phyloP scores from a whole-genome alignment of 331 rosid species.

The Rosa hybrid region DNA sequence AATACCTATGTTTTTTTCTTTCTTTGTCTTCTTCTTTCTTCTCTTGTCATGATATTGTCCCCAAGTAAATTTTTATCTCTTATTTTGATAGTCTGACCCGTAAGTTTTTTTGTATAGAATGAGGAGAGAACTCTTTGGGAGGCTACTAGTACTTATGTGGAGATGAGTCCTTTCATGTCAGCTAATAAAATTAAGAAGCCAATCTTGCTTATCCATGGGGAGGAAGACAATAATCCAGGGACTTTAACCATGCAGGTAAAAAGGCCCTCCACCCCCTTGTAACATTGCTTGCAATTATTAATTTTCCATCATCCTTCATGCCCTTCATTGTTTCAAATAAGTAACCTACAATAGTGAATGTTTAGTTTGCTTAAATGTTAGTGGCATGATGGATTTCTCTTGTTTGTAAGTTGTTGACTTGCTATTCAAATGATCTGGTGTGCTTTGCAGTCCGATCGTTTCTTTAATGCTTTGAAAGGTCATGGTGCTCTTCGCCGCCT shows the following conservation, averaged over 20 bases:
- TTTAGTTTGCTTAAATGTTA: background rate
- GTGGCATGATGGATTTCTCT: slow-evolving; percentile 16
- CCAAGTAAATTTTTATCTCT: background rate
- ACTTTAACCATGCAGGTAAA: slow-evolving; percentile 96
- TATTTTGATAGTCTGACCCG: slow-evolving; percentile 21
- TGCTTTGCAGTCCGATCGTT: slow-evolving; percentile 87
- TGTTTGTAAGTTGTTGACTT: slow-evolving; percentile 14
- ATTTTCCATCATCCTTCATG: background rate
- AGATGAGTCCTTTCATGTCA: slow-evolving; percentile 98
- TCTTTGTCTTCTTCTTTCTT: too few species aligned
- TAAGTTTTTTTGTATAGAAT: slow-evolving; percentile 49
- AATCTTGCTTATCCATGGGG: slow-evolving; percentile 94
- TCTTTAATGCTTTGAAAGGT: slow-evolving; percentile 96
- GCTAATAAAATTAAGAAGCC: slow-evolving; percentile 98
- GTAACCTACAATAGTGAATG: background rate
- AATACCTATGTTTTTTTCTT: background rate
- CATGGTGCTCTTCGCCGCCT: slow-evolving; percentile 96
- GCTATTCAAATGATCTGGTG: slow-evolving; percentile 27
- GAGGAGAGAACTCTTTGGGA: slow-evolving; percentile 99
- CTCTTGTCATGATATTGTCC: too few species aligned
- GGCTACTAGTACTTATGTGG: slow-evolving; percentile 82
- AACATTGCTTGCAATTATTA: background rate
- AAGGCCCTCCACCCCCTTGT: background rate
- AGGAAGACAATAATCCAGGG: slow-evolving; percentile 96
- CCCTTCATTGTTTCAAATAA: background rate